These are phyloP conservation scores for Moricandia arvensis DNA, from an alignment of 345 rosid species.

Conservation along the genomic window DNA sequence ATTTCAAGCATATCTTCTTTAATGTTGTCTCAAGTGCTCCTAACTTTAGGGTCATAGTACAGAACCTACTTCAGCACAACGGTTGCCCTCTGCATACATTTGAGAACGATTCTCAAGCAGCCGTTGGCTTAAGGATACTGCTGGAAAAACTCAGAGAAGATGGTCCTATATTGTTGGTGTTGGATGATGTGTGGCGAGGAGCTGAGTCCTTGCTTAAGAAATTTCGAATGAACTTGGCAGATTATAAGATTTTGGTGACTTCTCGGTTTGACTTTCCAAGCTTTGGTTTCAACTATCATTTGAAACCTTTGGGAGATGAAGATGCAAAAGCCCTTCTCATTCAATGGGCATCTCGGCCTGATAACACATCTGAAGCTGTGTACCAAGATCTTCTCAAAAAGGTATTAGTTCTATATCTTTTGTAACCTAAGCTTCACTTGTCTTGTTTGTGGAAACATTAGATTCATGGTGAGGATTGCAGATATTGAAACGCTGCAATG, in stretches of 20 bases:
- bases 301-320: background rate
- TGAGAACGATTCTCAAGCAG: slow-evolving; percentile 36
- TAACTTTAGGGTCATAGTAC: slow-evolving; percentile 40
- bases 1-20: slow-evolving; percentile 54
- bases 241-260: background rate
- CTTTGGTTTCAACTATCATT: background rate
- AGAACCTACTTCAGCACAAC: slow-evolving; percentile 35
- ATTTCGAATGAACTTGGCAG: slow-evolving; percentile 18
- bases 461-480: slow-evolving; percentile 14
- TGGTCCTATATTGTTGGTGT: slow-evolving; percentile 50
- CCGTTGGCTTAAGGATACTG: slow-evolving; percentile 20
- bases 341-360: background rate
- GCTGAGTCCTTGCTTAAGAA: slow-evolving; percentile 41
- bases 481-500: slow-evolving; percentile 51
- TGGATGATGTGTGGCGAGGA: slow-evolving; percentile 68
- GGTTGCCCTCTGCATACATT: background rate
- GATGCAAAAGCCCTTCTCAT: background rate
- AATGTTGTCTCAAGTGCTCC: slow-evolving; percentile 44
- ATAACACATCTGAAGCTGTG: background rate
- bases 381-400: background rate
- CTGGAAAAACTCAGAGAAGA: slow-evolving; percentile 21
- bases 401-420: background rate
- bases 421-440: background rate
- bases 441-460: background rate
- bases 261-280: background rate